phyloP scores from a whole-genome alignment of 2,329 filamentous ascomycete genomes.

The Periconia sp. region DNA sequence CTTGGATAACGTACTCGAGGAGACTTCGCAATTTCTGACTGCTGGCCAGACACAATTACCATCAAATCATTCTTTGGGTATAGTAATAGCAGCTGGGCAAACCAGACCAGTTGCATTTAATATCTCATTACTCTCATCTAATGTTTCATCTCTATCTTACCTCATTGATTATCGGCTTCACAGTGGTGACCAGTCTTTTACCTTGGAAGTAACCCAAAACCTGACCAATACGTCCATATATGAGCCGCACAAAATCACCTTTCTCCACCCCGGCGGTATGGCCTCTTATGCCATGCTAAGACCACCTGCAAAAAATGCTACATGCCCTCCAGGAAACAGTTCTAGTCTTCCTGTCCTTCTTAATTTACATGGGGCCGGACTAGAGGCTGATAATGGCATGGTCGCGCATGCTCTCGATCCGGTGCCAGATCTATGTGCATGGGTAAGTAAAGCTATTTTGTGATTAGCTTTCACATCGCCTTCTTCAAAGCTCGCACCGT shows the following conservation, averaged over 20 bases:
- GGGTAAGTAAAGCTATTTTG: slow-evolving; percentile 37
- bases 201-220: slow-evolving; percentile 27
- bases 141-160: slow-evolving; percentile 27
- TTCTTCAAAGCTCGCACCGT: no score
- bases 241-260: slow-evolving; percentile 57
- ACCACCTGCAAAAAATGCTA: slow-evolving; percentile 51
- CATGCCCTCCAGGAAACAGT: slow-evolving; percentile 20
- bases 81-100: slow-evolving; percentile 41
- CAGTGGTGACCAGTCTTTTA: slow-evolving; percentile 11
- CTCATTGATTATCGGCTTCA: slow-evolving; percentile 27
- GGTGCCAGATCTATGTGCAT: slow-evolving; percentile 56
- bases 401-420: slow-evolving; percentile 53
- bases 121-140: slow-evolving; percentile 24
- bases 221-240: slow-evolving; percentile 31
- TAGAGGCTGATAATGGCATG: slow-evolving; percentile 54
- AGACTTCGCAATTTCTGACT: slow-evolving; percentile 11
- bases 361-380: slow-evolving; percentile 58
- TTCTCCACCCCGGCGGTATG: slow-evolving; percentile 55
- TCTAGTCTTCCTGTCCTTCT: slow-evolving; percentile 52
- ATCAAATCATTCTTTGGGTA: slow-evolving; percentile 3
- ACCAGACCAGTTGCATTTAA: slow-evolving; percentile 45
- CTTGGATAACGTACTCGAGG: slow-evolving; percentile 8
- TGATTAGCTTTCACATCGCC: neutral
- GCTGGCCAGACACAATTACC: slow-evolving; percentile 11
- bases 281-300: slow-evolving; percentile 61